Evolutionary conservation across 192 early-diverging fungal species (phyloP).

Genomic region (Linnemannia schmuckeri): DNA sequence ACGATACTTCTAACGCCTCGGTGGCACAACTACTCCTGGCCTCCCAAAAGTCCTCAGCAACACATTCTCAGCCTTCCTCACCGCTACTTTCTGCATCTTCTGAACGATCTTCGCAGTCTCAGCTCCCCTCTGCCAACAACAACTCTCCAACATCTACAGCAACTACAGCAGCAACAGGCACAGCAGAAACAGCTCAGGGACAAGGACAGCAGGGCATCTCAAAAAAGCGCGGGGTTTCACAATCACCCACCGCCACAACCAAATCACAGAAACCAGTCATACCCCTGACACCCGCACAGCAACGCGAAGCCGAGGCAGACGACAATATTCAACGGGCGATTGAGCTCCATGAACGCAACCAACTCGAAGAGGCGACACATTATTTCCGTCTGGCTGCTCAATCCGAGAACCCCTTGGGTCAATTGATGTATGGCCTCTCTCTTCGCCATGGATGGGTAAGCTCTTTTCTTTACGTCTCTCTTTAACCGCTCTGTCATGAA

Average conservation of each 20-base stretch:
- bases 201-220: slow-evolving; percentile 1
- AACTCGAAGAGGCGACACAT: slow-evolving; percentile 79
- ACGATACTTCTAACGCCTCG: not conserved
- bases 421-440: slow-evolving; percentile 84
- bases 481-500: not conserved
- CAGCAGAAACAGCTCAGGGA: not conserved
- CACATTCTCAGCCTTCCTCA: no score
- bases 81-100: not conserved
- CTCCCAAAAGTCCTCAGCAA: not conserved
- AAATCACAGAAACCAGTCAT: not conserved
- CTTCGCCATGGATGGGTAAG: slow-evolving; percentile 85
- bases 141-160: not conserved
- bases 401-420: slow-evolving; percentile 75
- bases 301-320: slow-evolving; percentile 61
- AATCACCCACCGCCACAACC: not conserved
- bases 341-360: slow-evolving; percentile 78
- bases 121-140: not conserved
- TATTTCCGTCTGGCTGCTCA: slow-evolving; percentile 80
- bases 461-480: not conserved
- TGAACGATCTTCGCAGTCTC: not conserved
- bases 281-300: slow-evolving; percentile 38
- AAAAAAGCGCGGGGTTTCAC: slow-evolving; percentile 4
- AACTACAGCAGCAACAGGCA: not conserved
- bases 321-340: slow-evolving; percentile 78
- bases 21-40: not conserved